Evolutionary conservation across 1,284 basidiomycete genomes (phyloP).

Genomic region (Cystobasidium sp.): DNA sequence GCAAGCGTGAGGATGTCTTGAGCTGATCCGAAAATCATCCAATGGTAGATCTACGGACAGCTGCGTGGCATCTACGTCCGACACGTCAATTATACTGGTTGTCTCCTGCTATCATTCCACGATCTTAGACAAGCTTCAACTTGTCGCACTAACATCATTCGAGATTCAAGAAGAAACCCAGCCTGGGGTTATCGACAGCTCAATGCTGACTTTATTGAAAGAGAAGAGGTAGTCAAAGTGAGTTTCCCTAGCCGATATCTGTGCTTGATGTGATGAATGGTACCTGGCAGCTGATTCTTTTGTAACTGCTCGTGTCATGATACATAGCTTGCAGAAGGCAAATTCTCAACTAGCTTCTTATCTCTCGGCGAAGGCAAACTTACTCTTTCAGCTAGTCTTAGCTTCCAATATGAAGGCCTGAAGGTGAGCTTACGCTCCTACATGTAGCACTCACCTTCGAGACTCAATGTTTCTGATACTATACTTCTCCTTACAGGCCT

Average conservation of each 20-base stretch:
- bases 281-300: not conserved
- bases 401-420: constrained; percentile 3
- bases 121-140: constrained; percentile 20
- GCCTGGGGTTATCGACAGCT: constrained; percentile 29
- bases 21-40: no score
- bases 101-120: constrained; percentile 30
- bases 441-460: not conserved
- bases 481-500: not conserved
- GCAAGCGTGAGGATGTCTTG: no score
- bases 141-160: not conserved
- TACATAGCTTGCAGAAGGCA: constrained; percentile 23
- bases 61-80: constrained; percentile 38
- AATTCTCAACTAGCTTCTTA: constrained; percentile 23
- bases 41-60: constrained; percentile 34
- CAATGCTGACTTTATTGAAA: constrained; percentile 13
- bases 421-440: not conserved
- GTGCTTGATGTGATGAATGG: not conserved
- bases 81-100: constrained; percentile 9
- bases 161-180: constrained; percentile 19
- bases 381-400: not conserved
- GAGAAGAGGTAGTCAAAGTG: constrained; percentile 28
- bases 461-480: not conserved
- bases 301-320: not conserved
- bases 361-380: constrained; percentile 42
- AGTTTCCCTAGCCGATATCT: not conserved